Percentiles rank a stretch among this genome's conserved stretches.
Evolutionary conservation across 2,329 filamentous ascomycete genomes (phyloP).

Genomic region (Talaromyces sp.): DNA sequence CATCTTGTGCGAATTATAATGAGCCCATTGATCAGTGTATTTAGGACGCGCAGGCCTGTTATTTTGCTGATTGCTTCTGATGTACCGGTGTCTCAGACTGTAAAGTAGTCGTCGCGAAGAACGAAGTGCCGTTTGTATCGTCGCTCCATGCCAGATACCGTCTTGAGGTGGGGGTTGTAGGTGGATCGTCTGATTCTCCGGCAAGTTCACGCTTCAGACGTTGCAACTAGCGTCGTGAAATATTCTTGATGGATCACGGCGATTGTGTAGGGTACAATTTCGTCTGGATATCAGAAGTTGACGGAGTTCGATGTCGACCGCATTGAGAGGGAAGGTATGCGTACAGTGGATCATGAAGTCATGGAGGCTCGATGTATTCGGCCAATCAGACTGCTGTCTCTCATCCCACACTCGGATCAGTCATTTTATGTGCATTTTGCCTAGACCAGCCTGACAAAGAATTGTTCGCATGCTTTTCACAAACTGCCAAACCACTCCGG

Average conservation of each 20-base stretch:
- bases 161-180: not conserved
- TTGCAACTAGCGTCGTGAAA: not conserved
- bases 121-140: not conserved
- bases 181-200: not conserved
- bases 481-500: no score
- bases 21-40: not conserved
- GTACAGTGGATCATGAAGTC: not conserved
- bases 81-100: not conserved
- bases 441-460: not conserved
- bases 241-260: not conserved
- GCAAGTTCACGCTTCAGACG: not conserved
- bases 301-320: not conserved
- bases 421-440: not conserved
- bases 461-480: not conserved
- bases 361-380: not conserved
- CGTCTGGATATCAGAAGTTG: not conserved
- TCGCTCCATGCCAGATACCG: conserved; percentile 3
- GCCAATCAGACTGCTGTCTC: not conserved
- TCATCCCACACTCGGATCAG: not conserved
- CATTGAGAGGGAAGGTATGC: not conserved
- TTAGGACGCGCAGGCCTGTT: not conserved
- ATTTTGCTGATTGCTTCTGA: not conserved
- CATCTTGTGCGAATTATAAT: conserved; percentile 8
- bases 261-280: not conserved
- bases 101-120: not conserved